Base-by-base conservation (phyloP, 352 stramenopile genomes). In the Phytophthora capsici region DNA sequence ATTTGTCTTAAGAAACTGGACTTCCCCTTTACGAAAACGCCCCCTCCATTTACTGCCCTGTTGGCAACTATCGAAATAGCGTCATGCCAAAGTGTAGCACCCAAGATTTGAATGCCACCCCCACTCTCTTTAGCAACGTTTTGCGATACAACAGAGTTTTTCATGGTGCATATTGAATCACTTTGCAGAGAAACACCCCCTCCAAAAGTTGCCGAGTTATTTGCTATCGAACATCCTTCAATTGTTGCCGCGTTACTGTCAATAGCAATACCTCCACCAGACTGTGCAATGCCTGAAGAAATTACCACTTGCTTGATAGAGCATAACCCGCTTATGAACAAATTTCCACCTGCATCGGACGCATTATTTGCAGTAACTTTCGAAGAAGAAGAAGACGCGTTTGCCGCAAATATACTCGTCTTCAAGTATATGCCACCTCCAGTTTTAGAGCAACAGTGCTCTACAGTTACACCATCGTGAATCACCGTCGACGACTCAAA, bases 341-440 rank as follows among this genome's bases (percentile, higher is more conserved):
- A 7, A 52, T 73, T 69, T 16, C 65, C 65, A 37, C 65, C 65
- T 10, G 14, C 13, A 43, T 44, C 23, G 2, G 45, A 16, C 17
- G 52, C 65, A 3, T 45, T 0, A 28, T 58, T 62, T n/a, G 22
- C 12, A 22, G 32, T 50, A 53, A 73, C 49, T 10, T 40, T 38
- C 19, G 65, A 69, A n/a, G 40, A 57, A 4, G 65, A 64, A 8
- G 46, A 28, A 7, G 6, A 0, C 16, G 22, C 34, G 3, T 60
- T 46, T 6, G 49, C 47, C 5, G 56, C 16, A 5, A 79, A 45
- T 3, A 44, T 56, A 10, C 63, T 77, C 14, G 51, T 16, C 4
- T 56, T 26, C 7, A 86, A 5, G 34, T 78, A 82, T 3, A 79
- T 10, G 0, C 79, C 83, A 1, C 79, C 83, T 6, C 83, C 83